Evolutionary conservation across 129 eudicot species (phyloP), one percentile per base, ranked within the genome.

Genomic region (Chrysanthemum seticuspe): DNA sequence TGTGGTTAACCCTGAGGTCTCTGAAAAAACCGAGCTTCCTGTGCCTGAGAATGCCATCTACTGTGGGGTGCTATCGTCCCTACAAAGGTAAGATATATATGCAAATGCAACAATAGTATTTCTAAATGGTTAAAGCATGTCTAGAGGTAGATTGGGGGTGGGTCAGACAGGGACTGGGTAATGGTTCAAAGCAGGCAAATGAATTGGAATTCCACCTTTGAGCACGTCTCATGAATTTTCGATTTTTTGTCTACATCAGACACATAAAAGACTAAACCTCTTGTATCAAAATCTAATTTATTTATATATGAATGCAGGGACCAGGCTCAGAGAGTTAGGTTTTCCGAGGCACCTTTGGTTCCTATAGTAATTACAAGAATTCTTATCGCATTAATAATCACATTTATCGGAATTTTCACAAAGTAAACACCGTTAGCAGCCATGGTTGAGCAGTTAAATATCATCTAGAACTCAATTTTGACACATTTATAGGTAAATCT

Each of bases 71-170:
- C 85, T 94, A 5, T 82, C 98, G 6, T 51, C 87, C 60, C 80
- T 94, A 64, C 98, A 94, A 76, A 90, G 83, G 98, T 90, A 93
- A 90, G 86, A 76, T 60, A n/a, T 60, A n/a, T 15, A n/a, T 16
- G 6, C 19, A 71, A 19, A 19, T 19, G 21, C 58, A 13, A 51
- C 48, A 18, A 44, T 44, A 7, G 1, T 70, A 51, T 29, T 54
- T 23, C 15, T 40, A 47, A 27, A 19, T 48, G 61, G 51, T 48
- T 10, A 27, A 48, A 40, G 47, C 10, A 7, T 40, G 10, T 40
- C 47, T 7, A 7, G 10, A 40, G 9, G 67, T 19, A 14, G 13
- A 29, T 10, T 23, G 47, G 47, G 31, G 62, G 77, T 19, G 65
- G 44, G 70, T 13, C 8, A 19, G 52, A 21, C 19, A 16, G 70